Percentiles rank a stretch among this genome's conserved stretches.
phyloP scores from a whole-genome alignment of 2,329 filamentous ascomycete species.

The Phaeosphaeria sp. region DNA sequence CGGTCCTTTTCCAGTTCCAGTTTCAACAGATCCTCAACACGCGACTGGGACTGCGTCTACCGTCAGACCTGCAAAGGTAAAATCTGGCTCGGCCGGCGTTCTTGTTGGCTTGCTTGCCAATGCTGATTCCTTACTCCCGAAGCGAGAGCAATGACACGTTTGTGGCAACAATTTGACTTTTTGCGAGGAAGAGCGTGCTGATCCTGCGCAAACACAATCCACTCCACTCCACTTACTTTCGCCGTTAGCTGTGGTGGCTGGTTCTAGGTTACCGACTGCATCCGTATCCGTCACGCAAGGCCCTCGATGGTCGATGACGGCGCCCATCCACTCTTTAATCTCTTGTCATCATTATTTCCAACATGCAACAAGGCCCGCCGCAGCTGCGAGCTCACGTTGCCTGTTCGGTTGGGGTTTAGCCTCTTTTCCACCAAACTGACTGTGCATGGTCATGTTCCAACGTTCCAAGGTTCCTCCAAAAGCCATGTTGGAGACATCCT shows the following conservation, averaged over 20 bases:
- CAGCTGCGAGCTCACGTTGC: conserved; percentile 18
- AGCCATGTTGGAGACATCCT: conserved; percentile 4
- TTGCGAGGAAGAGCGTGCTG: neutral
- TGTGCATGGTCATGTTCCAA: conserved; percentile 8
- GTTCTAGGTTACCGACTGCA: conserved; percentile 1
- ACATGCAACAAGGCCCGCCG: neutral
- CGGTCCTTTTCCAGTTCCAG: conserved; percentile 29
- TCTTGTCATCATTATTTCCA: conserved; percentile 3
- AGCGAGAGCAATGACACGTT: conserved; percentile 10
- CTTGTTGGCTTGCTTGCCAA: neutral
- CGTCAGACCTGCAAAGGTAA: neutral
- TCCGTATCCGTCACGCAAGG: conserved; percentile 1
- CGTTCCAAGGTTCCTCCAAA: conserved; percentile 4
- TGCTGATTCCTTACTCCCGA: neutral
- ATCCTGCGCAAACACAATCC: neutral
- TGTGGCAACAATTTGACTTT: conserved; percentile 6
- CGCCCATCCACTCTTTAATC: conserved; percentile 6
- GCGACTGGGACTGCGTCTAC: conserved; percentile 19
- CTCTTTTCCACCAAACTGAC: conserved; percentile 16
- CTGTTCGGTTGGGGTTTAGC: conserved; percentile 33
- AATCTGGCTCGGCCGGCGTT: neutral
- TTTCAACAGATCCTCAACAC: conserved; percentile 12
- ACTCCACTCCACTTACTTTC: too few relatives aligned
- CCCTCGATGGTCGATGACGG: conserved; percentile 3
- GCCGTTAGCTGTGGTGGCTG: neutral